phyloP scores from a whole-genome alignment of 495 filamentous ascomycete genomes.

The Cudoniella acicularis region DNA sequence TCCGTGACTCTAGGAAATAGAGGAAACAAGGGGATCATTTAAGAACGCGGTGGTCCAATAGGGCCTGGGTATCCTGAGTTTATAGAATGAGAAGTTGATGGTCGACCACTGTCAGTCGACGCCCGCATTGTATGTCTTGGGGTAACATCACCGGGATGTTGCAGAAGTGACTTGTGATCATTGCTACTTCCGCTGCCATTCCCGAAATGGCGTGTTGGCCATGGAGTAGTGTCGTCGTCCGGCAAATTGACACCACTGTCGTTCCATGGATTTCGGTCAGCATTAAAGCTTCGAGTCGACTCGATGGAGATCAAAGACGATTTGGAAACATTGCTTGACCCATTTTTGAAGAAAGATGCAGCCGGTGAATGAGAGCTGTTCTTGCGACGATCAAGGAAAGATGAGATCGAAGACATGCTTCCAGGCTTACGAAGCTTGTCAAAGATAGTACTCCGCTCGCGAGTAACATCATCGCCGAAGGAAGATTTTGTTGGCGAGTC shows the following conservation, averaged over 20 bases:
- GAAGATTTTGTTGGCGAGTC: constrained; percentile 79
- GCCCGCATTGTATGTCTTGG: constrained; percentile 76
- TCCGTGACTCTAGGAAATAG: constrained; percentile 27
- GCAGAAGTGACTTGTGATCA: constrained; percentile 59
- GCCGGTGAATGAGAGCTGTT: constrained; percentile 79
- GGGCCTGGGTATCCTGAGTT: constrained; percentile 90
- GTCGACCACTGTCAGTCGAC: constrained; percentile 86
- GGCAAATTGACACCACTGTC: constrained; percentile 90
- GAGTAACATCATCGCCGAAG: constrained; percentile 71
- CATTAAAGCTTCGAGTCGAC: constrained; percentile 76
- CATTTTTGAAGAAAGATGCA: constrained; percentile 84
- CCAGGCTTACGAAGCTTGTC: constrained; percentile 88
- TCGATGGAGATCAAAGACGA: constrained; percentile 92
- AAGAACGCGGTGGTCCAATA: constrained; percentile 76
- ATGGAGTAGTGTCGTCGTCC: constrained; percentile 72
- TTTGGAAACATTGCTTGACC: constrained; percentile 90
- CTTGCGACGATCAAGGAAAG: constrained; percentile 86
- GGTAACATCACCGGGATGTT: constrained; percentile 71
- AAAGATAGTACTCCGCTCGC: constrained; percentile 78
- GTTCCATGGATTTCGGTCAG: constrained; percentile 95
- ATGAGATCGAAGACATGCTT: constrained; percentile 88
- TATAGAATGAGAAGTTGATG: constrained; percentile 89
- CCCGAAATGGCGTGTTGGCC: constrained; percentile 54
- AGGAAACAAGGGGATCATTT: constrained; percentile 17
- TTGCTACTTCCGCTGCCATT: constrained; percentile 50